phyloP scores from a whole-genome alignment of 108 stramenopile genomes.

The Cyclostephanos tholiformis region DNA sequence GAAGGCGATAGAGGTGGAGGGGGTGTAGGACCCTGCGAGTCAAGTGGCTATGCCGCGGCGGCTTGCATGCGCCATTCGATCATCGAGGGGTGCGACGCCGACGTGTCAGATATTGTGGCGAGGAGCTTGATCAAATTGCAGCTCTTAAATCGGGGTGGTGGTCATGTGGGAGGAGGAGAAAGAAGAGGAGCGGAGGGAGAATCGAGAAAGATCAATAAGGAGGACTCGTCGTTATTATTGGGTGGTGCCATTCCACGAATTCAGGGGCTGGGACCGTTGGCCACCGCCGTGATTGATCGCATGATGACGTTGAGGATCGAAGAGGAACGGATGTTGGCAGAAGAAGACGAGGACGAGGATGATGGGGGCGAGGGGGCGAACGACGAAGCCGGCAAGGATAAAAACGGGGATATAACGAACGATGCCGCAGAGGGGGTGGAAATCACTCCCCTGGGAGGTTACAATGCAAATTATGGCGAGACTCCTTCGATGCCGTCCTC shows the following conservation, averaged over 20 bases:
- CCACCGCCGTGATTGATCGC: slow-evolving; percentile 73
- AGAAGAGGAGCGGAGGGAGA: background rate
- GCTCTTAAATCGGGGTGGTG: slow-evolving; percentile 35
- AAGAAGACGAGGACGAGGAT: slow-evolving; percentile 16
- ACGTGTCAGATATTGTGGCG: slow-evolving; percentile 64
- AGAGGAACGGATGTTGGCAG: slow-evolving; percentile 50
- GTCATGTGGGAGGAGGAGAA: background rate
- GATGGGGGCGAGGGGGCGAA: slow-evolving; percentile 20
- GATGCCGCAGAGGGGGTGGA: slow-evolving; percentile 9
- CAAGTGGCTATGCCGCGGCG: slow-evolving; percentile 10
- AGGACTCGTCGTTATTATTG: slow-evolving; percentile 31
- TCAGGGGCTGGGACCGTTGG: slow-evolving; percentile 71
- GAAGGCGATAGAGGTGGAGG: background rate
- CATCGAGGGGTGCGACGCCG: slow-evolving; percentile 68
- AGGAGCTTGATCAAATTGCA: slow-evolving; percentile 78
- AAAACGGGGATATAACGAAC: background rate
- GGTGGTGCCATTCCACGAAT: slow-evolving; percentile 71
- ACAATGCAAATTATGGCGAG: background rate
- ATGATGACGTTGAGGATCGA: slow-evolving; percentile 69
- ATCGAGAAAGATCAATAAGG: background rate
- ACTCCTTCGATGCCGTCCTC: slow-evolving; percentile 3
- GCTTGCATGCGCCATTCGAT: slow-evolving; percentile 46
- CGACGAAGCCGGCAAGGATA: slow-evolving; percentile 6
- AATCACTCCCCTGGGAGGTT: background rate
- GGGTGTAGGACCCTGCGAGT: background rate